phyloP scores from a whole-genome alignment of 768 basidiomycete species.

The Rhodotorula sphaerocarpa region DNA sequence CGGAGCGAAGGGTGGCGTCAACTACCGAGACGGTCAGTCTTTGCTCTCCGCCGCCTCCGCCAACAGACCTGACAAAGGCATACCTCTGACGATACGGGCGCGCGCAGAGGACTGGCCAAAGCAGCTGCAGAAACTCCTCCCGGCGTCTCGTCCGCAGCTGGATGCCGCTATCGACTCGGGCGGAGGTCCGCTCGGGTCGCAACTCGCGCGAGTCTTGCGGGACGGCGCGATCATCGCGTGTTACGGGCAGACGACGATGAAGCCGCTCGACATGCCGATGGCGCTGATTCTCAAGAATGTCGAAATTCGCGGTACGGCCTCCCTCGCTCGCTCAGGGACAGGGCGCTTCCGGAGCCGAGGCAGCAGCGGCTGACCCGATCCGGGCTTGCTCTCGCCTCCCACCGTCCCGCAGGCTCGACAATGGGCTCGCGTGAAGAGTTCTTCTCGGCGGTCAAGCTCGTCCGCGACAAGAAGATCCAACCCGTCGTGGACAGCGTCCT shows the following conservation, averaged over 20 bases:
- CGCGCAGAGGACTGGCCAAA: conserved; percentile 41
- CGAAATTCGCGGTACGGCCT: conserved; percentile 61
- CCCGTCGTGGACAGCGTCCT: conserved; percentile 65
- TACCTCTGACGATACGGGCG: not conserved
- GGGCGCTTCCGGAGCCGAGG: not conserved
- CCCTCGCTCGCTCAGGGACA: too few species aligned
- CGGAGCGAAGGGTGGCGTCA: conserved; percentile 69
- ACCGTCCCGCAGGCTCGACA: conserved; percentile 55
- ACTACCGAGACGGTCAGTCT: conserved; percentile 58
- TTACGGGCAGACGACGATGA: conserved; percentile 42
- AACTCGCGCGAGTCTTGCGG: conserved; percentile 51
- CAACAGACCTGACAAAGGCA: not conserved
- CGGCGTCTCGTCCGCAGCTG: conserved; percentile 42
- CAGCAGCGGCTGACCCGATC: too few species aligned
- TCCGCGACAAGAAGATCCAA: conserved; percentile 57
- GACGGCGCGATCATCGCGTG: conserved; percentile 35
- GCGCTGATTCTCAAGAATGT: conserved; percentile 66
- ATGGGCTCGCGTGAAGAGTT: conserved; percentile 77
- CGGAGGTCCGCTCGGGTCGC: conserved; percentile 58
- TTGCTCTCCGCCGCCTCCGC: not conserved
- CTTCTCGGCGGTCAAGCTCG: conserved; percentile 61
- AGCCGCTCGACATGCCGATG: conserved; percentile 69
- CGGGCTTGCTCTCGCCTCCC: not conserved
- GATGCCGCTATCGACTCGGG: conserved; percentile 64
- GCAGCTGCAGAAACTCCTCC: conserved; percentile 49